Conservation (phyloP, 495 filamentous ascomycete genomes). For the Lophium mytilinum region DNA sequence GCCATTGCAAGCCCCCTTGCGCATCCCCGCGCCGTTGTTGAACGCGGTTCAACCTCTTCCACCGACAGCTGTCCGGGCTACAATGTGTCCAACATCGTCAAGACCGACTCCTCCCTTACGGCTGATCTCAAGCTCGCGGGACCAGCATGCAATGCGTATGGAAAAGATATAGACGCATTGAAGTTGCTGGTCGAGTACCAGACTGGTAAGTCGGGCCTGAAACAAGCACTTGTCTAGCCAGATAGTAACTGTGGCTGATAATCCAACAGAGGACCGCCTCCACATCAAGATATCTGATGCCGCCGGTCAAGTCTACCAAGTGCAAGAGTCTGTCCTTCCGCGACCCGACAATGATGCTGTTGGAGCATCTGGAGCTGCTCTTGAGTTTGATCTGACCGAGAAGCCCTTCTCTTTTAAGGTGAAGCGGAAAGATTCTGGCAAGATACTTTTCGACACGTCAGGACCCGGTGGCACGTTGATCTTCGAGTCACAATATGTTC, state of each 20-base stretch:
- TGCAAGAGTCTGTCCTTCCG: constrained; percentile 63
- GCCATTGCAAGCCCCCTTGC: not conserved
- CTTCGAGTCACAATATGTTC: constrained; percentile 74
- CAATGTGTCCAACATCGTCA: constrained; percentile 52
- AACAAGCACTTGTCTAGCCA: not conserved
- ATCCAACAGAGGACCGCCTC: constrained; percentile 42
- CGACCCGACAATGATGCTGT: constrained; percentile 40
- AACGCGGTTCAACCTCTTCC: not conserved
- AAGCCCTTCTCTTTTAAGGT: constrained; percentile 74
- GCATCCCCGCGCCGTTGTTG: not conserved
- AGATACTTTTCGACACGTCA: constrained; percentile 73
- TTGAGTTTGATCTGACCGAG: constrained; percentile 58
- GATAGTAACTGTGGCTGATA: constrained; percentile 40
- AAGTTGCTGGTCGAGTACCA: constrained; percentile 68
- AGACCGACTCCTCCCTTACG: constrained; percentile 39
- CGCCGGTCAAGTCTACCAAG: constrained; percentile 67
- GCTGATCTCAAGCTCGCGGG: constrained; percentile 64
- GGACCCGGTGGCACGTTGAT: constrained; percentile 48
- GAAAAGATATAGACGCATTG: constrained; percentile 57
- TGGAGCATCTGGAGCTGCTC: constrained; percentile 18
- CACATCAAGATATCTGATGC: constrained; percentile 78
- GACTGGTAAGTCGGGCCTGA: constrained; percentile 47
- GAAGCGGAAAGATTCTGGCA: constrained; percentile 48
- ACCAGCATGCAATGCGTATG: constrained; percentile 61
- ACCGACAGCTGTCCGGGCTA: constrained; percentile 58